Conservation (phyloP, 192 early-diverging fungal species). For the Entomortierella chlamydospora region DNA sequence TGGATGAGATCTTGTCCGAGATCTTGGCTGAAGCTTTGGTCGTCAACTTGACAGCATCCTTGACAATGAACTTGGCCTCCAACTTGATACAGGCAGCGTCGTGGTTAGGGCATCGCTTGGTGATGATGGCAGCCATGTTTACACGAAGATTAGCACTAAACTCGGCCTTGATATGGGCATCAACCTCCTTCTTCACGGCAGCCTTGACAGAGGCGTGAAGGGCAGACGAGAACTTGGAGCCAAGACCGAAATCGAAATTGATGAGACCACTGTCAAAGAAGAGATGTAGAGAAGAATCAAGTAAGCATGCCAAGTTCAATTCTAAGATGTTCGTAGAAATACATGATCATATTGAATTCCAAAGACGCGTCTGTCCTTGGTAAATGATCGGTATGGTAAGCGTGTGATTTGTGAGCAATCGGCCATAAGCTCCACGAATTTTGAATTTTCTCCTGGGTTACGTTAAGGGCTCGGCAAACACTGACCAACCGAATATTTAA, state of each 20-base stretch:
- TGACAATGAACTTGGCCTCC: conserved; percentile 46
- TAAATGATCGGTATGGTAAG: no score
- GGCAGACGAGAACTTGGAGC: conserved; percentile 38
- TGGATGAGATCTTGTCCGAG: conserved; percentile 26
- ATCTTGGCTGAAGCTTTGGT: conserved; percentile 50
- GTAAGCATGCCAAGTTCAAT: neutral
- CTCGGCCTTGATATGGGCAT: conserved; percentile 46
- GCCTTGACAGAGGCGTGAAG: conserved; percentile 47
- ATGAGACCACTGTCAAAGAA: conserved; percentile 26
- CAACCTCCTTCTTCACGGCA: conserved; percentile 46
- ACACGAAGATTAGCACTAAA: conserved; percentile 44
- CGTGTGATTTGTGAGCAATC: no score
- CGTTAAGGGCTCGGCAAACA: no score
- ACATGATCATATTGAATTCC: no score
- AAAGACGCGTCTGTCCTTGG: no score
- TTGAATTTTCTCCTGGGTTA: no score
- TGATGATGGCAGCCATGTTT: conserved; percentile 43
- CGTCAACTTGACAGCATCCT: conserved; percentile 42
- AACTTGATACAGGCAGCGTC: conserved; percentile 36
- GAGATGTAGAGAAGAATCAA: neutral
- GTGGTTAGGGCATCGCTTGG: conserved; percentile 45
- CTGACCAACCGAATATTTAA: no score
- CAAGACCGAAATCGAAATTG: conserved; percentile 46
- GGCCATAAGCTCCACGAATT: no score
- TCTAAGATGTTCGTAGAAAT: no score